phyloP scores from a whole-genome alignment of 2,329 filamentous ascomycete genomes.

The Sarocladium brachiariae region DNA sequence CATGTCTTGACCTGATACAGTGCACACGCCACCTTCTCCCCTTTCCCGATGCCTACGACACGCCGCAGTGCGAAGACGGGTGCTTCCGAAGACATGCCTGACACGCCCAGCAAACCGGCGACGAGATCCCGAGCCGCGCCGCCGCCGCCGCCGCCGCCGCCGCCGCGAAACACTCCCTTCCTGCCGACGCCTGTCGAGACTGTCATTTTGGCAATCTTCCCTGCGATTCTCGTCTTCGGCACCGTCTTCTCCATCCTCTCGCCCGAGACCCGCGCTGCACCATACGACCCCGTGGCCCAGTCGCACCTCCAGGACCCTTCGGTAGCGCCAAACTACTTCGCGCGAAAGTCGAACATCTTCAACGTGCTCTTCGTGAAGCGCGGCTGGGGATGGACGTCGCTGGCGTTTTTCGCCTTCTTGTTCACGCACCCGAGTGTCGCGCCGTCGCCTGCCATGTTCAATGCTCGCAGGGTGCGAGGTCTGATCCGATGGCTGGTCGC shows the following conservation, averaged over 20 bases:
- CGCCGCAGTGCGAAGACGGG: conserved; percentile 11
- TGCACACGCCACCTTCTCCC: too few species aligned
- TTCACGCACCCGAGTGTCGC: conserved; percentile 54
- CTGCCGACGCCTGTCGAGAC: conserved; percentile 65
- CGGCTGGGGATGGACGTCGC: conserved; percentile 86
- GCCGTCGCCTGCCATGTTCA: conserved; percentile 17
- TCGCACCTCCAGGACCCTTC: conserved; percentile 51
- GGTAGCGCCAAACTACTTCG: conserved; percentile 76
- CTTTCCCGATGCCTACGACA: conserved; percentile 12
- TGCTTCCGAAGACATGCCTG: not conserved
- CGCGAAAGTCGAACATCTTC: conserved; percentile 86
- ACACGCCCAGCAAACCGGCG: not conserved
- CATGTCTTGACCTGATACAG: too few species aligned
- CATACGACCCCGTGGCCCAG: conserved; percentile 57
- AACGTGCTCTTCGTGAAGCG: conserved; percentile 92
- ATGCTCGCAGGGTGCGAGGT: conserved; percentile 45
- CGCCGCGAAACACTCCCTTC: conserved; percentile 48
- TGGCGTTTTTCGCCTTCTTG: conserved; percentile 64
- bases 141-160: too few species aligned
- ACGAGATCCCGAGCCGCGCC: conserved; percentile 12
- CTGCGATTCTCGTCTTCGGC: conserved; percentile 70
- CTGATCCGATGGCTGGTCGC: conserved; percentile 61
- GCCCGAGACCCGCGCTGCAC: conserved; percentile 57
- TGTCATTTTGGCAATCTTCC: conserved; percentile 63
- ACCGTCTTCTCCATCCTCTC: conserved; percentile 74